phyloP scores from a whole-genome alignment of 805 yeast species.

The Starmerella tilneyi region DNA sequence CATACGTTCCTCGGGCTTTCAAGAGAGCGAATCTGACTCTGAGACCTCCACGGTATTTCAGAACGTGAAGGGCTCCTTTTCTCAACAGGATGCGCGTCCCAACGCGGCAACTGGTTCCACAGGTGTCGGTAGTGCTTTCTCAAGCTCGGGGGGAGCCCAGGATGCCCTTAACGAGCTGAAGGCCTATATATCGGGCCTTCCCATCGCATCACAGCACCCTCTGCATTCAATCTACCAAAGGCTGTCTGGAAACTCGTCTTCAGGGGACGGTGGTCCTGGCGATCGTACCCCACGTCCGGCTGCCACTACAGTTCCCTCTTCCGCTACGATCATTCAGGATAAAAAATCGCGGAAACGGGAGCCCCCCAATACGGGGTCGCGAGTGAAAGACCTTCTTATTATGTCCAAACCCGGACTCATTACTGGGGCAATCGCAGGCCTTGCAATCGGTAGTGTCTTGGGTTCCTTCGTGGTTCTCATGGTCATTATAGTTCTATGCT shows the following conservation, averaged over 20 bases:
- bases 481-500: not conserved
- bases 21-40: constrained; percentile 17
- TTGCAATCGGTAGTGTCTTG: not conserved
- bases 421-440: not conserved
- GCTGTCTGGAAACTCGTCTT: too few species aligned
- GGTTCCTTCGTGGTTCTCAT: not conserved
- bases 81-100: not conserved
- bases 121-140: too few species aligned
- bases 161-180: too few species aligned
- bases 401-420: not conserved
- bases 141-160: too few species aligned
- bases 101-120: too few species aligned
- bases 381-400: not conserved
- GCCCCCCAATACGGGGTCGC: too few species aligned
- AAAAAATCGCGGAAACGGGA: not conserved
- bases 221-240: too few species aligned
- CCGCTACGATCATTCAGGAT: not conserved
- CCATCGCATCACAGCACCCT: too few species aligned
- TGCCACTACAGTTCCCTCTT: not conserved
- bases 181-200: too few species aligned
- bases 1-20: constrained; percentile 15
- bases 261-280: not conserved
- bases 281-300: constrained; percentile 3
- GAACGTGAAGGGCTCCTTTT: not conserved
- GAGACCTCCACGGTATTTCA: constrained; percentile 16